Evolutionary conservation across 2,329 filamentous ascomycete genomes (phyloP).

Genomic region (Diaporthe citrichinensis): DNA sequence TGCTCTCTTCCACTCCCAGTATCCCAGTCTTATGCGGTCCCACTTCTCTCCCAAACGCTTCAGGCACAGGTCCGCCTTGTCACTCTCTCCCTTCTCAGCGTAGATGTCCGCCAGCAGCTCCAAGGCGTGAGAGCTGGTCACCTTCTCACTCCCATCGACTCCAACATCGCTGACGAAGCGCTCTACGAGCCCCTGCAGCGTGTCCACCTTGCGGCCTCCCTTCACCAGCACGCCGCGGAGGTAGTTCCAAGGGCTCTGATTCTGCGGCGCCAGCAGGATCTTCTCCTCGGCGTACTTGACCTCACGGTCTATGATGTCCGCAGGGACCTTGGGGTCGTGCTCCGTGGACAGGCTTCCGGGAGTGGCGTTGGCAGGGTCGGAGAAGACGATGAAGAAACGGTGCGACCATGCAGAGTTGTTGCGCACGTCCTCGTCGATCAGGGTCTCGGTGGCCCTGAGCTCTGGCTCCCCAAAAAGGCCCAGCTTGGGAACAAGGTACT

Average conservation of each 20-base stretch:
- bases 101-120: conserved; percentile 81
- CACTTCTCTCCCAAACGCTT: conserved; percentile 84
- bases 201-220: conserved; percentile 66
- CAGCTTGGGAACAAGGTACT: conserved; percentile 76
- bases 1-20: conserved; percentile 85
- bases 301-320: conserved; percentile 79
- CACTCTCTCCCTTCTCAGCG: conserved; percentile 67
- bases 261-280: conserved; percentile 87
- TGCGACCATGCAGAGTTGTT: conserved; percentile 99
- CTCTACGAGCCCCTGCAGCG: conserved; percentile 63
- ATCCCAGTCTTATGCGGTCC: conserved; percentile 91
- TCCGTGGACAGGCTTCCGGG: conserved; percentile 63
- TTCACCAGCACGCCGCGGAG: conserved; percentile 81
- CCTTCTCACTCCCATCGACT: conserved; percentile 61
- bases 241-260: conserved; percentile 96
- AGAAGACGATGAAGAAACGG: conserved; percentile 92
- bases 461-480: conserved; percentile 78
- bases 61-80: conserved; percentile 78
- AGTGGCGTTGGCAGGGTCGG: conserved; percentile 67
- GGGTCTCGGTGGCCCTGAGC: conserved; percentile 77
- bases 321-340: conserved; percentile 69
- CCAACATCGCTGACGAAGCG: conserved; percentile 65
- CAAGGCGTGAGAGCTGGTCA: conserved; percentile 76
- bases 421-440: conserved; percentile 85
- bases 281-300: conserved; percentile 80